These are phyloP conservation scores for Beta lomatogona DNA, from an alignment of 179 eudicot genomes.

Conservation along the genomic window DNA sequence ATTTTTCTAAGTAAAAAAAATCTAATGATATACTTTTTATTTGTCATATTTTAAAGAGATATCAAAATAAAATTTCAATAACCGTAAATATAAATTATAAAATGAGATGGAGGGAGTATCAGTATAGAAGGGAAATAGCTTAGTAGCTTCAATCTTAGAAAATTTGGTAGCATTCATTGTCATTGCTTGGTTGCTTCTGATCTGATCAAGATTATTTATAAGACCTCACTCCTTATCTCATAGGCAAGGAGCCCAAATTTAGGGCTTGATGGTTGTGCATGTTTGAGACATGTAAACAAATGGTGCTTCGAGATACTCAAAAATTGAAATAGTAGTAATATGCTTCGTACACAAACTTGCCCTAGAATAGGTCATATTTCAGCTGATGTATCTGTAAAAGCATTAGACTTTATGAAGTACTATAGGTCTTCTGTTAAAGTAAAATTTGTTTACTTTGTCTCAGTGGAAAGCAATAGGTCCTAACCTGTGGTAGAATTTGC, in stretches of 20 bases:
- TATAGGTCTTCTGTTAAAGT: slow-evolving; percentile 8
- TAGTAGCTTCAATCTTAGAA: neutral
- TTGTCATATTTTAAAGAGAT: too few relatives aligned
- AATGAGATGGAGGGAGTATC: too few relatives aligned
- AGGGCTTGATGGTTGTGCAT: slow-evolving; percentile 30
- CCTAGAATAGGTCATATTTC: slow-evolving; percentile 4
- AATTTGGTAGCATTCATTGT: slow-evolving; percentile 5
- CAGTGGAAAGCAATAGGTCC: slow-evolving; percentile 16
- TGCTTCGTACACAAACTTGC: slow-evolving; percentile 2
- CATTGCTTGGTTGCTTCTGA: slow-evolving; percentile 25
- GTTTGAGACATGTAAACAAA: slow-evolving; percentile 30
- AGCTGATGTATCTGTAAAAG: slow-evolving; percentile 6
- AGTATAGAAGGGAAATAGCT: neutral
- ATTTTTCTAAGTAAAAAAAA: too few relatives aligned
- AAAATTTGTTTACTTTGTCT: neutral
- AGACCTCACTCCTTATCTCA: neutral
- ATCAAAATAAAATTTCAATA: too few relatives aligned
- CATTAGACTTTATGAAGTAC: neutral
- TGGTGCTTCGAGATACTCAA: slow-evolving; percentile 8
- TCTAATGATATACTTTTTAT: too few relatives aligned
- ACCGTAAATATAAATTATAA: too few relatives aligned
- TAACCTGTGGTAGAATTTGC: slow-evolving; percentile 24
- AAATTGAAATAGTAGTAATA: neutral
- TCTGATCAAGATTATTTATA: neutral
- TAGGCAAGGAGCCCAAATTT: slow-evolving; percentile 19